These are phyloP conservation scores for Xylariaceae sp. DNA, from an alignment of 2,329 filamentous ascomycete genomes.

Conservation along the genomic window DNA sequence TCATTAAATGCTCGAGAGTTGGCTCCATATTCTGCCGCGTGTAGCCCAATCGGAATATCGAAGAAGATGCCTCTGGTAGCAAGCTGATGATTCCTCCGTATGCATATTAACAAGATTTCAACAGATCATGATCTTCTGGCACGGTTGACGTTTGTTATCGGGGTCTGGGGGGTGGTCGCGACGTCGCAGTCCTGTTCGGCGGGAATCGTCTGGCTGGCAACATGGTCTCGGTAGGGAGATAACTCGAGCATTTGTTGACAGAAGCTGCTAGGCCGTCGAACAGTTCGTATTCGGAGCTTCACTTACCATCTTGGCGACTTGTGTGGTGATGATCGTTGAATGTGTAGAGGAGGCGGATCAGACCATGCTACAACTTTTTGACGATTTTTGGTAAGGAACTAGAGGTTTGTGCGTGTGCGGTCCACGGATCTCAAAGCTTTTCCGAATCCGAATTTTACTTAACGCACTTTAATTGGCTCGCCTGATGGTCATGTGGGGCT, in stretches of 20 bases:
- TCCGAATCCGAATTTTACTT: constrained; percentile 21
- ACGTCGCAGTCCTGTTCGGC: not conserved
- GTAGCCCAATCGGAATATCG: not conserved
- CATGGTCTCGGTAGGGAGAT: not conserved
- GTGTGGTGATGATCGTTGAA: constrained; percentile 29
- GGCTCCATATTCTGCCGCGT: not conserved
- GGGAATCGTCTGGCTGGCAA: constrained; percentile 7
- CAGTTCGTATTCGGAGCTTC: constrained; percentile 2
- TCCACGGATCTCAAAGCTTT: constrained; percentile 26
- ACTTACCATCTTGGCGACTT: constrained; percentile 31
- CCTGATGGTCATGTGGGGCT: constrained; percentile 10
- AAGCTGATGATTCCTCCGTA: no score
- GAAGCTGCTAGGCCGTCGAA: constrained; percentile 17
- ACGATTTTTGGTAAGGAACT: constrained; percentile 30
- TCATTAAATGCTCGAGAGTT: constrained; percentile 28
- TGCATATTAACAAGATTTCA: not conserved
- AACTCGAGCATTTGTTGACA: constrained; percentile 28
- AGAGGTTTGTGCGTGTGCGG: constrained; percentile 29
- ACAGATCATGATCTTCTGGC: no score
- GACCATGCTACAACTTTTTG: constrained; percentile 27
- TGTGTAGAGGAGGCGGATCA: constrained; percentile 29
- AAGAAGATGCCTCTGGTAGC: no score
- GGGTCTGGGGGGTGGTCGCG: not conserved
- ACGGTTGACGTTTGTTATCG: not conserved
- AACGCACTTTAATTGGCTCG: constrained; percentile 25